Base-by-base conservation (phyloP, 495 filamentous ascomycete species). In the Polyplosphaeria fusca region DNA sequence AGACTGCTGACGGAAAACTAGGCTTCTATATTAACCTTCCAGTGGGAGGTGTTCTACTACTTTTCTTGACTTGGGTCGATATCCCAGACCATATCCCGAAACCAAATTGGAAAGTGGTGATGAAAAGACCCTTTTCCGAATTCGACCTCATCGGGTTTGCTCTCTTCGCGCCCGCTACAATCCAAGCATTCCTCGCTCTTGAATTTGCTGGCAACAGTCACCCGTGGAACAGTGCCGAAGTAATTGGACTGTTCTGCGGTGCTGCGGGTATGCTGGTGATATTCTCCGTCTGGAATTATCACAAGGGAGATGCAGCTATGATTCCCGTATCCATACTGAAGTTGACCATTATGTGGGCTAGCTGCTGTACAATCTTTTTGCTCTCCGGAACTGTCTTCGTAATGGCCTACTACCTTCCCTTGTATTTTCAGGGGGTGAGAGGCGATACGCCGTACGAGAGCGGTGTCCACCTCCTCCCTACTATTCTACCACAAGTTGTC, bases 1-100 rank as follows among this genome's bases (percentile, higher is more conserved):
- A 1, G 26, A 12, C 32, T n/a, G 30, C 14, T 11, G 9, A 7
- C 4, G 23, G 18, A n/a, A 35, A 35, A 7, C 7, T 12, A 78
- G 71, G 83, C 64, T 85, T 86, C 64, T 86, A 85, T 58, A 83
- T 88, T 49, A 87, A 86, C 62, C 73, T 86, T 20, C 82, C 82
- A 0, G 72, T 85, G 38, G 82, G 82, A 14, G 81, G 57, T 3
- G 43, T 82, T 12, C 72, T 76, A 2, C 74, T 68, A 5, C 16
- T 76, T 5, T 19, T 75, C 4, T 37, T 83, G n/a, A 46, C 74
- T 24, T 71, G 82, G 52, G 62, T 81, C 55, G 62, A 72, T 3
- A 72, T 82, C 4, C 81, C 83, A 2, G 65, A 76, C 53, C 59
- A 73, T 13, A 68, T 62, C 4, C 39, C 56, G 26, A 78, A 77